Percentiles rank a stretch among this genome's conserved stretches.
Conservation (phyloP, 2,329 filamentous ascomycete genomes). For the Fusarium ramigenum region DNA sequence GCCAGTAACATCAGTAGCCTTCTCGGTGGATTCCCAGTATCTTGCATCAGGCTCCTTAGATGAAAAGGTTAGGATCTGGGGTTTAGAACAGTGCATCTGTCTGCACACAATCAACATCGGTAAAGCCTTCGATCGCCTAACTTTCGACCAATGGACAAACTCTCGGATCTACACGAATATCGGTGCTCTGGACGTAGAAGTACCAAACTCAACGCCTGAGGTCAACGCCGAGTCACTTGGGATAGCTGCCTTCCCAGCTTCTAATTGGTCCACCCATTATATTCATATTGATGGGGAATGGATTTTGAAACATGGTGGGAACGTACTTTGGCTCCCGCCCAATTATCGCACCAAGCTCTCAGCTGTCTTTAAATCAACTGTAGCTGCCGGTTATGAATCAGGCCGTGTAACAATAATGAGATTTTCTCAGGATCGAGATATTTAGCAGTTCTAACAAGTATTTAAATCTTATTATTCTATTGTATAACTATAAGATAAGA, state of each 20-base stretch:
- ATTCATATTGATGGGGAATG: fast-evolving
- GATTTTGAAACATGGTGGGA: fast-evolving
- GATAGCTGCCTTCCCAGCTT: fast-evolving
- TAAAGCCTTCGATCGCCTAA: fast-evolving
- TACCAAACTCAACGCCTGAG: fast-evolving
- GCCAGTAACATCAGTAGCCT: fast-evolving
- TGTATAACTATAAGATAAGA: fast-evolving
- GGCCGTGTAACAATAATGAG: background rate
- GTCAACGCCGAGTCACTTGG: fast-evolving
- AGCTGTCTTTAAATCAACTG: fast-evolving
- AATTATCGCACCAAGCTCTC: no score
- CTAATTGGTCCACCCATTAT: fast-evolving
- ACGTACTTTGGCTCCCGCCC: fast-evolving
- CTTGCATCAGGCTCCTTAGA: fast-evolving
- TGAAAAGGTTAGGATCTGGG: fast-evolving
- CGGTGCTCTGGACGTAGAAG: fast-evolving
- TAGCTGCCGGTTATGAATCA: fast-evolving
- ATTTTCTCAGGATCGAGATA: background rate
- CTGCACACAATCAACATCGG: fast-evolving
- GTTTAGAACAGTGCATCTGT: fast-evolving
- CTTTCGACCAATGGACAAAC: fast-evolving
- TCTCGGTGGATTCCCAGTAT: fast-evolving
- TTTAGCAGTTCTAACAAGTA: fast-evolving
- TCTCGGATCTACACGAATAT: fast-evolving
- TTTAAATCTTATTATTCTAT: no score